Evolutionary conservation across 2,329 filamentous ascomycete species (phyloP).

Genomic region (Drechslera avenae): DNA sequence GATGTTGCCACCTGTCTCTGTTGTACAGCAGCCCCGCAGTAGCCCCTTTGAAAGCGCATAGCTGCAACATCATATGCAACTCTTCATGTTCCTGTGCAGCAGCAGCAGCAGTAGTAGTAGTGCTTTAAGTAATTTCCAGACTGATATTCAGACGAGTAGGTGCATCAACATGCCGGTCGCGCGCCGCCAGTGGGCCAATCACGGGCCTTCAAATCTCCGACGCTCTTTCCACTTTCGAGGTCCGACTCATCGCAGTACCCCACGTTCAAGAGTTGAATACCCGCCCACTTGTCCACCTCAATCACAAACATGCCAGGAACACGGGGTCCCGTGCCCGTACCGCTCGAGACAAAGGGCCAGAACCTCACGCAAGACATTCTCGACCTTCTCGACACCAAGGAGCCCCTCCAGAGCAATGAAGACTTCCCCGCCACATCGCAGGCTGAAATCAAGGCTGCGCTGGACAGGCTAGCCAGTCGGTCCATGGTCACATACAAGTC

Average conservation of each 20-base stretch:
- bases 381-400: slow-evolving; percentile 62
- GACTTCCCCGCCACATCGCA: slow-evolving; percentile 54
- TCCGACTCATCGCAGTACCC: slow-evolving; percentile 36
- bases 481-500: slow-evolving; percentile 88
- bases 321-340: slow-evolving; percentile 56
- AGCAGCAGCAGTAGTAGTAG: no score
- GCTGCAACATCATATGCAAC: no score
- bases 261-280: slow-evolving; percentile 23
- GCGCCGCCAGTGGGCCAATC: slow-evolving; percentile 21
- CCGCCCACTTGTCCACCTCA: slow-evolving; percentile 10
- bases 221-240: slow-evolving; percentile 29
- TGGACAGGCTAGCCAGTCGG: slow-evolving; percentile 83
- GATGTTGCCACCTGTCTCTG: no score
- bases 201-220: slow-evolving; percentile 30
- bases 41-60: no score
- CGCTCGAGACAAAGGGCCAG: slow-evolving; percentile 44
- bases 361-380: slow-evolving; percentile 79
- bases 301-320: slow-evolving; percentile 51
- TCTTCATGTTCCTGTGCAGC: no score
- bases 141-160: not conserved
- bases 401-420: slow-evolving; percentile 59
- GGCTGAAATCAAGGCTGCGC: slow-evolving; percentile 74
- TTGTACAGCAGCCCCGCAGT: no score
- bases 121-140: not conserved
- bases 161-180: not conserved